Conservation (phyloP, 257 asterid genomes). For the Primulina huaijiensis region DNA sequence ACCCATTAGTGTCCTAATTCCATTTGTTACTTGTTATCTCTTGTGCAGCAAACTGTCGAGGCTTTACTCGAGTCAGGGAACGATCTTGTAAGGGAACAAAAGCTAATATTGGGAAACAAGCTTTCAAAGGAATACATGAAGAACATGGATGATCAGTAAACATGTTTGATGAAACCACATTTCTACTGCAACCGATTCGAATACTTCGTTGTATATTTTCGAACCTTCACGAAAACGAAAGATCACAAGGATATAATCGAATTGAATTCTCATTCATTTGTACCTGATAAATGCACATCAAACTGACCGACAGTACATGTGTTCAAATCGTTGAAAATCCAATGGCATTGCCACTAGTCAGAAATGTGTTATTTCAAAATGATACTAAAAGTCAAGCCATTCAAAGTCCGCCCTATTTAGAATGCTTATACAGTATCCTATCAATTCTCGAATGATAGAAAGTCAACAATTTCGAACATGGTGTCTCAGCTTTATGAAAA, state of each 20-base stretch:
- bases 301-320: too few species aligned
- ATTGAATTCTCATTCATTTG: not conserved
- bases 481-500: too few species aligned
- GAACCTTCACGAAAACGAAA: not conserved
- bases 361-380: too few species aligned
- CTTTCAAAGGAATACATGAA: slow-evolving; percentile 96
- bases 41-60: slow-evolving; percentile 74
- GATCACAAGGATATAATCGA: not conserved
- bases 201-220: not conserved
- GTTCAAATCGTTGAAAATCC: too few species aligned
- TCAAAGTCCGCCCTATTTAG: too few species aligned
- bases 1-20: too few species aligned
- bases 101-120: slow-evolving; percentile 63
- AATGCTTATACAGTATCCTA: too few species aligned
- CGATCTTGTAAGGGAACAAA: slow-evolving; percentile 74
- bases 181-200: not conserved
- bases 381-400: too few species aligned
- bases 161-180: slow-evolving; percentile 10
- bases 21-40: slow-evolving; percentile 7
- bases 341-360: too few species aligned
- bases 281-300: not conserved
- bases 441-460: too few species aligned
- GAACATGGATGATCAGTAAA: slow-evolving; percentile 62
- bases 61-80: slow-evolving; percentile 75
- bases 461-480: too few species aligned